Percentiles rank a stretch among this genome's conserved stretches.
Evolutionary conservation across 805 yeast genomes (phyloP).

Genomic region (Ogataea naganishii): DNA sequence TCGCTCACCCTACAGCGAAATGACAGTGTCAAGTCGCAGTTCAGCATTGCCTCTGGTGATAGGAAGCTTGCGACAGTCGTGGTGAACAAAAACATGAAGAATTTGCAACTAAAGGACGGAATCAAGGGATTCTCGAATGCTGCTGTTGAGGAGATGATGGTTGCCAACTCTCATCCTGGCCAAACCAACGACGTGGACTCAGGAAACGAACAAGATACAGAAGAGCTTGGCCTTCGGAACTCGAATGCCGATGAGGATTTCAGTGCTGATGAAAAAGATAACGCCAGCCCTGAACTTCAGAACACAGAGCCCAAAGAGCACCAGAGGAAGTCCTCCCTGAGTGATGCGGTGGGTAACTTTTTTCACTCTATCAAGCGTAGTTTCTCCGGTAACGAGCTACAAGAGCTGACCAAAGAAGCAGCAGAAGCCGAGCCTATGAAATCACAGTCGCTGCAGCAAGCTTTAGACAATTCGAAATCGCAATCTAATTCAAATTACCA

Average conservation of each 20-base stretch:
- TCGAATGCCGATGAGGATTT: background rate
- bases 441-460: background rate
- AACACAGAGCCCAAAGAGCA: conserved; percentile 1
- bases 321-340: conserved; percentile 8
- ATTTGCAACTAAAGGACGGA: conserved; percentile 13
- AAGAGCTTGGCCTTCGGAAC: background rate
- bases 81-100: conserved; percentile 8
- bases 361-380: conserved; percentile 10
- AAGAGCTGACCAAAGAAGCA: background rate
- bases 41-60: conserved; percentile 20
- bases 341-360: conserved; percentile 13
- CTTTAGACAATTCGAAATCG: background rate
- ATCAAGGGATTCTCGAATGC: conserved; percentile 15
- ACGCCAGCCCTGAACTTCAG: background rate
- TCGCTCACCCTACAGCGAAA: conserved; percentile 21
- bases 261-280: background rate
- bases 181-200: conserved; percentile 1
- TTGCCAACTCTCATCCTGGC: background rate
- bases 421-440: background rate
- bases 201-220: background rate
- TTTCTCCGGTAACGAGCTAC: conserved; percentile 6
- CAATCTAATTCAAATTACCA: background rate
- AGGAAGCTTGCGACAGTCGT: conserved; percentile 16
- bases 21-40: conserved; percentile 17
- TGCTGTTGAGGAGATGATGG: conserved; percentile 7